Base-by-base conservation (phyloP, 2,329 filamentous ascomycete species). In the Mollisia scopiformis region DNA sequence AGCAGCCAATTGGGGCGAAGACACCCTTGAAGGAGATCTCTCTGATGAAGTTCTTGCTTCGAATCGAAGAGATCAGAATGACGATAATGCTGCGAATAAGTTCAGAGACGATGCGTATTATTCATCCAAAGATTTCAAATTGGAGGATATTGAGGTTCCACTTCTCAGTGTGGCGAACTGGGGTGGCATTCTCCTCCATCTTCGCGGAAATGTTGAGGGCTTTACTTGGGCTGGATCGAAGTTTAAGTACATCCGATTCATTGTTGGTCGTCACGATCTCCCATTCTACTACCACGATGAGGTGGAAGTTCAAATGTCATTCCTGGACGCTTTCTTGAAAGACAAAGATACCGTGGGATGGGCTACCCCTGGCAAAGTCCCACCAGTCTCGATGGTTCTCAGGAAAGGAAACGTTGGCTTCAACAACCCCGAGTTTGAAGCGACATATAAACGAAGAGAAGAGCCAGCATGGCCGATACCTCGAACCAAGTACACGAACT, bases 221-320 rank as follows among this genome's bases (percentile, higher is more conserved):
- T 91, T 82, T 59, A 76, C 76, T 1, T 79, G 86, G 51, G 88
- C 88, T 0, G 86, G 87, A 0, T 90, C 88, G 0, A 78, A 85
- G 60, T 77, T 86, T 62, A 91, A 91, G 72, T 92, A 88, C 65
- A 78, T 91, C 0, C 82, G 88, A 6, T 85, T 90, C 71, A 88
- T 91, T 69, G 87, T 84, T 0, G 88, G 89, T 1, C 81, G 89
- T 0, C 88, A 92, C 63, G 88, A 91, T 67, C 77, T 91, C 1
- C 88, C 88, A 0, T 91, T 91, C 71, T 92, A 90, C 75, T 90
- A 90, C 70, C 73, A 82, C 1, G 85, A 90, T 51, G 86, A 90
- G 63, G 88, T 89, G 0, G 85, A 88, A 62, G 67, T 91, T 0
- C 89, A 91, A 69, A 80, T 78, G 50, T 85, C 83, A 65, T 92